Evolutionary conservation across 1,139 yeast species (phyloP).

Genomic region (Nakaseomyces delphensis): DNA sequence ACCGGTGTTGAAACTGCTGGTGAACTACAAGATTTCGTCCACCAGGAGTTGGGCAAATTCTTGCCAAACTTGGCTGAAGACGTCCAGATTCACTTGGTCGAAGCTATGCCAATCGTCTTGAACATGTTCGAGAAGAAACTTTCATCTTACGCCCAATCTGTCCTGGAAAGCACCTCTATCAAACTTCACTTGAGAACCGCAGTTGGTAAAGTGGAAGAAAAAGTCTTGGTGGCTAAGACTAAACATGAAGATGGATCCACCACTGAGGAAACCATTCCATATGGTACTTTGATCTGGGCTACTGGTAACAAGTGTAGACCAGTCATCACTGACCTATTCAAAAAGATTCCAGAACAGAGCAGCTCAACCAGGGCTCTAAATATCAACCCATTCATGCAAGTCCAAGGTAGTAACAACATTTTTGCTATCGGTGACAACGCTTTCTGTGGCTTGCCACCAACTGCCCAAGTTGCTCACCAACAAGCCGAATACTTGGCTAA

Average conservation of each 20-base stretch:
- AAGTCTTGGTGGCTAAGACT: constrained; percentile 61
- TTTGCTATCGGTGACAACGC: constrained; percentile 95
- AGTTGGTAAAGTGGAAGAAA: constrained; percentile 74
- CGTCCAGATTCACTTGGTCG: constrained; percentile 75
- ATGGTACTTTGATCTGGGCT: constrained; percentile 95
- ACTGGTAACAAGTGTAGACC: constrained; percentile 92
- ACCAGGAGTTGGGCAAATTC: constrained; percentile 81
- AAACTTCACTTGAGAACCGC: constrained; percentile 74
- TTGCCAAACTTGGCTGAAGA: constrained; percentile 80
- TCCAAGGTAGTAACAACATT: constrained; percentile 73
- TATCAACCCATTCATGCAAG: constrained; percentile 72
- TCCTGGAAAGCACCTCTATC: constrained; percentile 68
- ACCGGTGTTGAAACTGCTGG: constrained; percentile 90
- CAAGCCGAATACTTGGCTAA: constrained; percentile 79
- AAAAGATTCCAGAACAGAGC: constrained; percentile 75
- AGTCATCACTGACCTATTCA: constrained; percentile 58
- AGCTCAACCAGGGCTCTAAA: constrained; percentile 82
- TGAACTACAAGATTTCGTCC: constrained; percentile 86
- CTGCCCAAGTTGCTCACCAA: constrained; percentile 97
- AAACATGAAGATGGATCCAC: constrained; percentile 53
- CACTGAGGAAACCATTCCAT: constrained; percentile 59
- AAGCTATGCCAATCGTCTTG: constrained; percentile 83
- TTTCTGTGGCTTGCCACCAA: constrained; percentile 79
- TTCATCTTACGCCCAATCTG: constrained; percentile 78
- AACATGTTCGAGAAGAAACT: constrained; percentile 80